Base-by-base conservation (phyloP, 2,329 filamentous ascomycete species). In the Scedosporium minutisporum region DNA sequence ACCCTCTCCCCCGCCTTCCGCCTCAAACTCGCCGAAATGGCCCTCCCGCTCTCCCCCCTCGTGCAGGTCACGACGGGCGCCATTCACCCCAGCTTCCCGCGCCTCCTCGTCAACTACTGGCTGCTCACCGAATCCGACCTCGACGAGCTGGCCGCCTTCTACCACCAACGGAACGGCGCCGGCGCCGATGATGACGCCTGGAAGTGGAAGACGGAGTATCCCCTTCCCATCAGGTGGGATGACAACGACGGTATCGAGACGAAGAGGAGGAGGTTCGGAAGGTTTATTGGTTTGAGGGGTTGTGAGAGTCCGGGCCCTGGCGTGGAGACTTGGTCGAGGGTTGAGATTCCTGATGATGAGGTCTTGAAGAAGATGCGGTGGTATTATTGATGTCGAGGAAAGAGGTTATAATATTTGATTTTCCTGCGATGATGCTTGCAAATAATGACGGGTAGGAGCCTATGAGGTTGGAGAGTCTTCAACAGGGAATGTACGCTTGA, bases 111-210 rank as follows among this genome's bases (percentile, higher is more conserved):
- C 57, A 81, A 82, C 70, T 90, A 89, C 75, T 90, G 87, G 81
- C 84, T 91, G 38, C 81, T 92, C 44, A 91, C 87, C 16, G 86
- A 89, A 71, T 75, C 75, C 33, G 80, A 92, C 74, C 84, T 91
- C 62, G 88, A 92, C 75, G 76, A 77, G 62, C 80, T 92, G 48
- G 88, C 88, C 3, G 77, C 81, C 66, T 90, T 88, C 74, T 92
- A 91, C 77, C 87, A 89, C 75, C 89, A 92, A 75, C 80, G 80
- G 63, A 83, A 80, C 0, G 84, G 83, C 1, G 76, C 76, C 64
- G 70, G 71, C n/a, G 21, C 10, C 9, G 5, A 27, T 12, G 51
- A 55, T 3, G n/a, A 23, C n/a, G 21, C 51, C 23, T 55, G 18
- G 51, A 23, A 10, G 18, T 84, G 78, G 76, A 81, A 81, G 2